phyloP scores from a whole-genome alignment of 352 stramenopile genomes.

The Globisporangium irregulare region DNA sequence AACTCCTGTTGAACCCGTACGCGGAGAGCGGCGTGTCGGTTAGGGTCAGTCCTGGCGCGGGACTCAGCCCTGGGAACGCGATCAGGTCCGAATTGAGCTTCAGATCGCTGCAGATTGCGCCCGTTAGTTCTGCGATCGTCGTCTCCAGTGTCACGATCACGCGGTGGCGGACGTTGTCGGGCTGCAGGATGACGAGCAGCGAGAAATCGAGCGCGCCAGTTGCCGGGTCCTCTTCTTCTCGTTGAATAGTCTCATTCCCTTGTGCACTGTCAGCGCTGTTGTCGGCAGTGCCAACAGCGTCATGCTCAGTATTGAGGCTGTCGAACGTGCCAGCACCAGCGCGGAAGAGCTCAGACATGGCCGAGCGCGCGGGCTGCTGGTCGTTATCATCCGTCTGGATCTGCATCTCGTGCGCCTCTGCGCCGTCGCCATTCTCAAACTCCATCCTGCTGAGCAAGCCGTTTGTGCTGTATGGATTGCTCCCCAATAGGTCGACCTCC shows the following conservation, averaged over 20 bases:
- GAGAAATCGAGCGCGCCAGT: conserved; percentile 34
- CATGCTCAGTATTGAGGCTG: neutral
- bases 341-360: conserved; percentile 34
- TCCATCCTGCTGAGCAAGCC: neutral
- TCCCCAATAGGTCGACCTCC: conserved; percentile 30
- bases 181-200: conserved; percentile 68
- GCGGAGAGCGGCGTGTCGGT: conserved; percentile 35
- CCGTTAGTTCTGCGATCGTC: conserved; percentile 49
- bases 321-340: conserved; percentile 17
- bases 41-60: conserved; percentile 28
- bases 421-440: conserved; percentile 2
- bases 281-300: neutral
- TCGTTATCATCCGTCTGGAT: conserved; percentile 12
- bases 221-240: conserved; percentile 2
- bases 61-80: conserved; percentile 54
- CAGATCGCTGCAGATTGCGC: conserved; percentile 57
- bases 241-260: conserved; percentile 11
- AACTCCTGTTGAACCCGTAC: conserved; percentile 29
- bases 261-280: neutral
- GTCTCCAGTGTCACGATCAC: conserved; percentile 49
- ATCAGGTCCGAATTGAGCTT: conserved; percentile 55
- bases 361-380: conserved; percentile 10
- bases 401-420: conserved; percentile 11
- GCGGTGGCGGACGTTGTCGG: conserved; percentile 70
- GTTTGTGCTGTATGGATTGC: neutral